Base-by-base conservation (phyloP, 2,329 filamentous ascomycete species). In the Diaporthe eres region DNA sequence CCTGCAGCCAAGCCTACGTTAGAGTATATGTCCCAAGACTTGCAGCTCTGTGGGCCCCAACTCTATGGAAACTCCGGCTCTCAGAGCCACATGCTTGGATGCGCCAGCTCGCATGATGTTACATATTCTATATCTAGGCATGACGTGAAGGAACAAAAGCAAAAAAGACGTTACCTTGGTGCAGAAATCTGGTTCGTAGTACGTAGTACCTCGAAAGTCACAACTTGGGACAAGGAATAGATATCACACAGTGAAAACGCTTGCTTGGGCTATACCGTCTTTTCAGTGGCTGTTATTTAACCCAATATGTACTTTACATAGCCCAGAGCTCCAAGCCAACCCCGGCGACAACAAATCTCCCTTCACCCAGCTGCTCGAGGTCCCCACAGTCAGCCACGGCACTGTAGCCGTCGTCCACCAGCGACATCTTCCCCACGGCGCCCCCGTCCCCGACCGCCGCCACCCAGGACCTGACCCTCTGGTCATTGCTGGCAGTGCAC, bases 321-420 rank as follows among this genome's bases (percentile, higher is more conserved):
- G 72, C 60, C 87, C 87, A 89, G 15, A 85, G 78, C 80, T 89
- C 87, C 79, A 88, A 81, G 1, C 87, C 87, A 31, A 88, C 85
- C 3, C 87, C 87, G 2, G 83, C 86, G 2, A 88, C 81, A 72
- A 88, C 80, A 25, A 87, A 68, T 34, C 78, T 83, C 13, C 53
- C 75, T 0, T 57, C 72, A 1, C 77, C 79, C 37, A 89, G 78
- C 37, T 85, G 79, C 77, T 85, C 87, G 44, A 92, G 73, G 70
- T 88, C 89, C 4, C 89, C 90, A 1, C 90, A 85, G 77, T 93
- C 91, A 31, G 91, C 90, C 8, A 93, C 86, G n/a, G 89, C 87
- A 77, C 90, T 92, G 78, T 90, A 90, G 25, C 82, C 80, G 77
- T 91, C 87, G 37, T 85, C 86, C n/a, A 88, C 76, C 71, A 90